Evolutionary conservation across 2,329 filamentous ascomycete species (phyloP).

Genomic region (Dothistroma septosporum): DNA sequence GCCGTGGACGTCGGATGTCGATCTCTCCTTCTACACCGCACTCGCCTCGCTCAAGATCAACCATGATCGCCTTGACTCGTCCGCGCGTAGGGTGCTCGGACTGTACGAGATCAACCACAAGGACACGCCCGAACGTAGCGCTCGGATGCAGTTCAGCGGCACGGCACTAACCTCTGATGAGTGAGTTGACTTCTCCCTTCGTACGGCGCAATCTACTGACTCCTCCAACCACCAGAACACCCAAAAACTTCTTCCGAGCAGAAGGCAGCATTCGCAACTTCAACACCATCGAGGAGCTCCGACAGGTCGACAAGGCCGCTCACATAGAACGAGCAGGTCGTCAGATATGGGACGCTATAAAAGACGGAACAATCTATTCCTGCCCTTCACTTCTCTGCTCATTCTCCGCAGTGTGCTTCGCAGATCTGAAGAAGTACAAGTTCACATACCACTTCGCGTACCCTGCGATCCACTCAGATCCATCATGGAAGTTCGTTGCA

Average conservation of each 20-base stretch:
- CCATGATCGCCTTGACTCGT: conserved; percentile 94
- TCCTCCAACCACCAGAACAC: conserved; percentile 49
- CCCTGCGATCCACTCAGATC: conserved; percentile 84
- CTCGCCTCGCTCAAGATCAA: conserved; percentile 94
- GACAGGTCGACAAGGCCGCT: conserved; percentile 71
- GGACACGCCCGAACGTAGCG: conserved; percentile 69
- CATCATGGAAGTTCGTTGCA: conserved; percentile 65
- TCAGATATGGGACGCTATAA: conserved; percentile 97
- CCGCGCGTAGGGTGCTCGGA: conserved; percentile 77
- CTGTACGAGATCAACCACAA: conserved; percentile 78
- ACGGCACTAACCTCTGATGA: conserved; percentile 78
- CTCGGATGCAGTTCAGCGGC: conserved; percentile 84
- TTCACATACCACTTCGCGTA: conserved; percentile 99
- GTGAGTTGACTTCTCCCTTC: conserved; percentile 51
- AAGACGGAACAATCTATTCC: conserved; percentile 93
- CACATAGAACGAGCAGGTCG: conserved; percentile 74
- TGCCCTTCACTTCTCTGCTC: conserved; percentile 86
- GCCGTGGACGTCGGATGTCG: conserved; percentile 88
- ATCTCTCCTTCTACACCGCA: conserved; percentile 89
- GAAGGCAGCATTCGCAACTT: conserved; percentile 95
- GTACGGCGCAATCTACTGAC: neutral
- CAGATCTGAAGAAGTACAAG: conserved; percentile 94
- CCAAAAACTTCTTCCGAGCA: conserved; percentile 70
- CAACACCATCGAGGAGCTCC: conserved; percentile 93
- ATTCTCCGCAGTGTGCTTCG: conserved; percentile 85